Conservation (phyloP, 2,329 filamentous ascomycete species). For the Diaporthe sp. region DNA sequence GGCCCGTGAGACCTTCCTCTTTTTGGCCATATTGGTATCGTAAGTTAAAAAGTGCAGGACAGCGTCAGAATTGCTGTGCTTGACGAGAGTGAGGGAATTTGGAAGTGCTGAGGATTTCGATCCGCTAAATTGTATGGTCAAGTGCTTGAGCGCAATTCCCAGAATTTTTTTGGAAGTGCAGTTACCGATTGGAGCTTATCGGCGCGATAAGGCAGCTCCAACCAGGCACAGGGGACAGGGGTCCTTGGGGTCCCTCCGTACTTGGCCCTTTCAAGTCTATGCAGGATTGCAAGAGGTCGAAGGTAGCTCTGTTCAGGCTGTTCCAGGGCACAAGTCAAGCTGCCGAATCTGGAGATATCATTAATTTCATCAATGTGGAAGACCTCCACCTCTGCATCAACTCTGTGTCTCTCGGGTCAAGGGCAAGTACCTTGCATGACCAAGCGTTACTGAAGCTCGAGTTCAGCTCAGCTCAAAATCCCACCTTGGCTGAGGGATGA, state of each 20-base stretch:
- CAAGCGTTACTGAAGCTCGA: not conserved
- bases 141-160: not conserved
- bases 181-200: conserved; percentile 1
- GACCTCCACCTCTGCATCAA: not conserved
- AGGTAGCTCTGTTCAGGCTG: too few relatives aligned
- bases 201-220: not conserved
- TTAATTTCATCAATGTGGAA: not conserved
- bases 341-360: not conserved
- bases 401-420: not conserved
- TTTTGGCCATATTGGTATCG: conserved; percentile 64
- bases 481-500: conserved; percentile 35
- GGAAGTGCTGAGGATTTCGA: not conserved
- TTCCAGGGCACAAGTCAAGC: not conserved
- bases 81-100: not conserved
- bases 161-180: conserved; percentile 27
- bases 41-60: not conserved
- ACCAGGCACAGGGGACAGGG: not conserved
- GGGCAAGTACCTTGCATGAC: not conserved
- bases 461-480: not conserved
- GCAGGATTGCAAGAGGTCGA: not conserved
- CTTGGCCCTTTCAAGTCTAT: not conserved
- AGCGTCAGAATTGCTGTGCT: not conserved
- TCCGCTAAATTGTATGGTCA: not conserved
- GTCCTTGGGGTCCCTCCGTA: not conserved
- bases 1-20: conserved; percentile 75